Base-by-base conservation (phyloP, 345 rosid species). In the Rhizophora apiculata region DNA sequence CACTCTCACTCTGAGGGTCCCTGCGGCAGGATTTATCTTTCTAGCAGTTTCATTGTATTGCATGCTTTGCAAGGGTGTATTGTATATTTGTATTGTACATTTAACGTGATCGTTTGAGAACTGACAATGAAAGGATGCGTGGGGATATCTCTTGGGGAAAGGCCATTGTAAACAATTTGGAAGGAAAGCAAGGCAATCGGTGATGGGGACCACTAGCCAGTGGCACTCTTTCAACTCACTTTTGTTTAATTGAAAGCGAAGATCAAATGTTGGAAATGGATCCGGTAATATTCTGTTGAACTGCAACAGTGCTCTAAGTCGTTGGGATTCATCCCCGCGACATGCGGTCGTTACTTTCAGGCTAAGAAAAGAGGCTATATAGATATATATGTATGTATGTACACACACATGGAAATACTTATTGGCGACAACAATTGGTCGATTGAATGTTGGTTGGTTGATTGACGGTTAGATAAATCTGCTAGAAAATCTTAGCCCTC, bases 161-260 rank as follows among this genome's bases (percentile, higher is more conserved):
- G 24, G 21, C 72, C 72, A 64, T 70, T 55, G 31, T 2, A 62
- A 68, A 13, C 58, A 53, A 60, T 68, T 68, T 55, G 39, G 56
- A 65, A 58, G 62, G 56, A 61, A 72, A 75, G 73, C 20, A 6
- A 37, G 19, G 39, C 32, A 11, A 56, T 11, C 6, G 11, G 59
- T 2, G 2, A 13, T 13, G 49, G 49, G 13, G 49, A 5, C 49
- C 49, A 43, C 49, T 43, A 43, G 48, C 48, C 1, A 1, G 36
- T 32, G 36, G 36, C 62, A 70, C 15, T 34, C 48, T 46, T 62
- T 61, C 49, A n/a, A 51, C 63, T 16, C 67, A 70, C 29, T 58
- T 3, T 72, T 60, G 68, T 36, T 68, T 34, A 15, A 60, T 64
- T 60, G 58, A 68, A 71, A 68, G 60, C 68, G 21, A 55, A 64